phyloP scores from a whole-genome alignment of 1,284 basidiomycete genomes.

The Tilletia caries region DNA sequence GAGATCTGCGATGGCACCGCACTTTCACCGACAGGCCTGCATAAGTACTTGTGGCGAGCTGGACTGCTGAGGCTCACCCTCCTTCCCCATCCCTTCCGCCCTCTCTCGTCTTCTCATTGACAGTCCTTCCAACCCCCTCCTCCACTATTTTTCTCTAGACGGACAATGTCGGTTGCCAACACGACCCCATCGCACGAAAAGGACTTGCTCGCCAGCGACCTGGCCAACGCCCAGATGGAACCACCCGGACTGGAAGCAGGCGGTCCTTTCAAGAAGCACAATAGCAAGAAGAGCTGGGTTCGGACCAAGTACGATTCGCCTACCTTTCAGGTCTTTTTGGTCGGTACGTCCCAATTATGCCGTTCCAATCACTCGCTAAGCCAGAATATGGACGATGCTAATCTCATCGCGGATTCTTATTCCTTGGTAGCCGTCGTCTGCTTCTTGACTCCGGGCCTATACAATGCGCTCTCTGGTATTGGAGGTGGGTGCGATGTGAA shows the following conservation, averaged over 20 bases:
- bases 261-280: not conserved
- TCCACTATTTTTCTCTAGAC: not conserved
- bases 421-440: constrained; percentile 36
- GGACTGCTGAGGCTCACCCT: too few relatives aligned
- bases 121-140: not conserved
- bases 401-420: too few relatives aligned
- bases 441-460: constrained; percentile 60
- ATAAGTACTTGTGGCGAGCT: too few relatives aligned
- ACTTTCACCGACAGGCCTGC: too few relatives aligned
- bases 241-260: too few relatives aligned
- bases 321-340: constrained; percentile 1
- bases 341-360: not conserved
- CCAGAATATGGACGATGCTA: too few relatives aligned
- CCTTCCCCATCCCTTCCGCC: not conserved
- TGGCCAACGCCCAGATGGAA: too few relatives aligned
- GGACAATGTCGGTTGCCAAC: not conserved
- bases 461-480: constrained; percentile 51
- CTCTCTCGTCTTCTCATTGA: not conserved
- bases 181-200: not conserved
- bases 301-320: not conserved
- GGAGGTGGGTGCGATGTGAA: constrained; percentile 5
- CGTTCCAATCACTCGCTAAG: too few relatives aligned
- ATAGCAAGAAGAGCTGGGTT: not conserved
- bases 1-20: too few relatives aligned
- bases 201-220: too few relatives aligned